A percentile compares a stretch with the other conserved stretches of the same genome.
These are phyloP conservation scores for Penicillium antarcticum DNA, from an alignment of 495 filamentous ascomycete species.

Conservation along the genomic window DNA sequence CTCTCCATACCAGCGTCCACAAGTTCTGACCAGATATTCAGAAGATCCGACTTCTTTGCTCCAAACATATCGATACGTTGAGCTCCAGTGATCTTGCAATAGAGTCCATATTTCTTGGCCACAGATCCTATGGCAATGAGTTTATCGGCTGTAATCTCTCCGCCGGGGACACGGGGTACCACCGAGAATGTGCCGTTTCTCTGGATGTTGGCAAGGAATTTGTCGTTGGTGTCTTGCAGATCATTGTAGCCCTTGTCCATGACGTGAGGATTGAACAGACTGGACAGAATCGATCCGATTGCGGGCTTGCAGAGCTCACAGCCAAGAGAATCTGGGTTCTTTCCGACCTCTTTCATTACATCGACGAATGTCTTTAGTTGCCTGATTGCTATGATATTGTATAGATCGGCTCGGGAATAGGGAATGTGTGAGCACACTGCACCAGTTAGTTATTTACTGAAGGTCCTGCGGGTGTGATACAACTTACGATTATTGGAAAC, in stretches of 20 bases:
- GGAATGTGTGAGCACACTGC: constrained; percentile 79
- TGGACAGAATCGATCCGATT: constrained; percentile 80
- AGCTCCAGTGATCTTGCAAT: constrained; percentile 94
- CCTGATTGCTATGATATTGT: constrained; percentile 86
- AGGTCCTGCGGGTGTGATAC: background rate
- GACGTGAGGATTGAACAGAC: constrained; percentile 81
- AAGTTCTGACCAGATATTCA: constrained; percentile 83
- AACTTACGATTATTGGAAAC: constrained; percentile 72
- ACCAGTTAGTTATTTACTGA: constrained; percentile 10
- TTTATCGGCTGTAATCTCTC: constrained; percentile 90
- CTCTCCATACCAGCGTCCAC: constrained; percentile 92
- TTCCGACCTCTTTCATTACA: constrained; percentile 81
- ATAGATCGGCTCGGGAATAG: constrained; percentile 84
- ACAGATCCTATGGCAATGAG: constrained; percentile 86
- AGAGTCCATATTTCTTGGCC: constrained; percentile 83
- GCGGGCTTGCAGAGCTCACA: constrained; percentile 92
- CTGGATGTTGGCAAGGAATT: constrained; percentile 92
- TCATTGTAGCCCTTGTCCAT: constrained; percentile 74
- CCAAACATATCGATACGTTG: constrained; percentile 97
- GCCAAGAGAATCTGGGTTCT: constrained; percentile 69
- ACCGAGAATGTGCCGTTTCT: constrained; percentile 92
- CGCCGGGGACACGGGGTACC: constrained; percentile 78
- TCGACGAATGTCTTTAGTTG: constrained; percentile 70
- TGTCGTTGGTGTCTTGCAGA: constrained; percentile 91
- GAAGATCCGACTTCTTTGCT: constrained; percentile 85